Evolutionary conservation across 768 basidiomycete species (phyloP), one percentile per base, ranked within the genome.

Genomic region (Panaeolus cyanescens): DNA sequence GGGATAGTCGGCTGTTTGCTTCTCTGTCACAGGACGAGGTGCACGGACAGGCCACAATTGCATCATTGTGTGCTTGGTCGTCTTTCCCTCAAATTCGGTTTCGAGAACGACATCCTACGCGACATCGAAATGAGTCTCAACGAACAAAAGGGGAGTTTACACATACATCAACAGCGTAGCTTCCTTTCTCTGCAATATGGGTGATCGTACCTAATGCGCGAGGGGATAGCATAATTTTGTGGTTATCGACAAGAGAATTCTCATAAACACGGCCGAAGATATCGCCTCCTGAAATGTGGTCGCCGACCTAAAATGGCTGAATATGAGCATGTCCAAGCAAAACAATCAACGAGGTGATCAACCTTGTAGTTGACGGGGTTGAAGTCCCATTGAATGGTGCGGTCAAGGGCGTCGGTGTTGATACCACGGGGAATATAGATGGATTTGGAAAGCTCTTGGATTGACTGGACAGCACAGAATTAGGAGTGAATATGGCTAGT

Each of bases 401-500:
- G 88, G 73, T 95, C 93, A 28, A 99, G 85, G 25, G 96, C 92
- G 65, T 96, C 88, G 32, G 97, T 99, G 77, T 99, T 99, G 77
- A 99, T 99, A 59, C 97, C 97, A 69, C 95, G 91, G 65, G 97
- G 97, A 64, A 99, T 99, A 77, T 99, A 99, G 70, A 99, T 99
- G n/a, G 95, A 97, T 69, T 98, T 91, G 45, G 97, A 98, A 39
- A 93, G 83, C 71, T 97, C 93, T 86, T 95, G 95, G 67, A 99
- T 99, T 33, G 91, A 87, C 89, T 85, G 71, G 5, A 22, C 19
- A 55, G 36, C 53, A 61, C 42, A 56, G 59, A 59, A 66, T 55
- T 58, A 62, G 59, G 54, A 65, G 58, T 22, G 28, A 58, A 34
- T 25, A 19, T 28, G 61, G 20, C 42, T 15, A 37, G 13, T 55